A percentile compares a stretch with the other conserved stretches of the same genome.
Conservation (phyloP, 2,329 filamentous ascomycete genomes). For the Berkeleyomyces rouxiae region DNA sequence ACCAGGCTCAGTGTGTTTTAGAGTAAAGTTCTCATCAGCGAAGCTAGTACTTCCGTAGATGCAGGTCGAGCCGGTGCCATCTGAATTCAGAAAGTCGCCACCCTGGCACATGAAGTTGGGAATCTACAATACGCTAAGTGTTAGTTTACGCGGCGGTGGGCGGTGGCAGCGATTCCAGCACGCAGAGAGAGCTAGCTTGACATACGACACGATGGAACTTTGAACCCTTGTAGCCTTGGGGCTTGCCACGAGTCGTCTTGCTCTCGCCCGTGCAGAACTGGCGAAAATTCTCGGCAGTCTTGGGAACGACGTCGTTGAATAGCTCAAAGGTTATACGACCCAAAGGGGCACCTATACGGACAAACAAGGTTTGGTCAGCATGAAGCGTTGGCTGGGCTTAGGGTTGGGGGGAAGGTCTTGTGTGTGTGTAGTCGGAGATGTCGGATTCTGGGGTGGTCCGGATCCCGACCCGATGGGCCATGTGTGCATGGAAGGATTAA, state of each 20-base stretch:
- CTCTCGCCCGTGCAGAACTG: conserved; percentile 92
- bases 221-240: conserved; percentile 85
- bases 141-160: not conserved
- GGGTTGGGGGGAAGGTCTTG: not conserved
- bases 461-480: not conserved
- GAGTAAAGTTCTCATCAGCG: conserved; percentile 73
- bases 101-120: conserved; percentile 96
- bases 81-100: conserved; percentile 85
- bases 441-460: not conserved
- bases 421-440: too few relatives aligned
- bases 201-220: conserved; percentile 83
- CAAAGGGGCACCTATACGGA: conserved; percentile 54
- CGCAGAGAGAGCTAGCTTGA: conserved; percentile 3
- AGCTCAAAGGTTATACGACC: conserved; percentile 83
- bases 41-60: conserved; percentile 81
- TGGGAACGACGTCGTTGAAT: conserved; percentile 67
- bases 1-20: conserved; percentile 65
- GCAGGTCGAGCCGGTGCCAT: conserved; percentile 73
- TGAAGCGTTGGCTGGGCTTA: not conserved
- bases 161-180: not conserved
- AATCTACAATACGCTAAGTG: conserved; percentile 38
- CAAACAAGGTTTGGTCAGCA: not conserved
- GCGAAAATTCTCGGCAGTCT: conserved; percentile 90
- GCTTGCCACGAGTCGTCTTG: conserved; percentile 57
- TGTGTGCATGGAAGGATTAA: not conserved